phyloP scores from a whole-genome alignment of 768 basidiomycete species.

The Pilatotrama ljubarskyi region DNA sequence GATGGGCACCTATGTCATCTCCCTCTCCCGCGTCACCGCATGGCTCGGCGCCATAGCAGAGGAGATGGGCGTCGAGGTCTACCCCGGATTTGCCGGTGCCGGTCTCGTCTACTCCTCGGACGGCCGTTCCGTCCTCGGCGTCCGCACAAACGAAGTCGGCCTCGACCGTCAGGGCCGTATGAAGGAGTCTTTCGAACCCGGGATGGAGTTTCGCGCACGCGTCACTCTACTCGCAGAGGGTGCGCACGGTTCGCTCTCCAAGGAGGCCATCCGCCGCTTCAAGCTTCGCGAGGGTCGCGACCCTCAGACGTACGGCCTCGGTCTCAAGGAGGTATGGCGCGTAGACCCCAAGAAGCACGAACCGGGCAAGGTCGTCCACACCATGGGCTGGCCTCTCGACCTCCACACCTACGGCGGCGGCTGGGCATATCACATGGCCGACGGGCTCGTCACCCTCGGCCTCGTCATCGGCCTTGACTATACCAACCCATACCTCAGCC shows the following conservation, averaged over 20 bases:
- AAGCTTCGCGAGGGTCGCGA: constrained; percentile 65
- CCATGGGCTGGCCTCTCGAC: constrained; percentile 91
- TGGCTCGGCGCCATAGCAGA: constrained; percentile 92
- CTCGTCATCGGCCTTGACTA: constrained; percentile 95
- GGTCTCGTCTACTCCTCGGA: constrained; percentile 70
- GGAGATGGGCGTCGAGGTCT: constrained; percentile 87
- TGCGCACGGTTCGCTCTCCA: constrained; percentile 88
- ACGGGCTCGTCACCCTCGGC: constrained; percentile 85
- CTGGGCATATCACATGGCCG: constrained; percentile 95
- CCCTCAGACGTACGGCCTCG: constrained; percentile 94
- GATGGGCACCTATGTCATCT: constrained; percentile 90
- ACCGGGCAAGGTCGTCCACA: constrained; percentile 88
- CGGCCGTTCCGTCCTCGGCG: constrained; percentile 66
- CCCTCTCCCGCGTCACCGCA: constrained; percentile 82
- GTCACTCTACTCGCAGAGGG: constrained; percentile 94
- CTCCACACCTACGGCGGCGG: constrained; percentile 85
- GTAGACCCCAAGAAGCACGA: constrained; percentile 63
- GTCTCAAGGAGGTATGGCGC: constrained; percentile 97
- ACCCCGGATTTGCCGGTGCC: constrained; percentile 95
- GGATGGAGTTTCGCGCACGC: constrained; percentile 93
- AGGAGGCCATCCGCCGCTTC: constrained; percentile 75
- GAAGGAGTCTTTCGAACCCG: constrained; percentile 91
- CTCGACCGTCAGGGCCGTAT: constrained; percentile 71
- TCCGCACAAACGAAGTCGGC: constrained; percentile 93
- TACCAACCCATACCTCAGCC: constrained; percentile 87